Percentiles rank a stretch among this genome's conserved stretches.
phyloP scores from a whole-genome alignment of 1,284 basidiomycete species.

The Apiotrichum laibachii region DNA sequence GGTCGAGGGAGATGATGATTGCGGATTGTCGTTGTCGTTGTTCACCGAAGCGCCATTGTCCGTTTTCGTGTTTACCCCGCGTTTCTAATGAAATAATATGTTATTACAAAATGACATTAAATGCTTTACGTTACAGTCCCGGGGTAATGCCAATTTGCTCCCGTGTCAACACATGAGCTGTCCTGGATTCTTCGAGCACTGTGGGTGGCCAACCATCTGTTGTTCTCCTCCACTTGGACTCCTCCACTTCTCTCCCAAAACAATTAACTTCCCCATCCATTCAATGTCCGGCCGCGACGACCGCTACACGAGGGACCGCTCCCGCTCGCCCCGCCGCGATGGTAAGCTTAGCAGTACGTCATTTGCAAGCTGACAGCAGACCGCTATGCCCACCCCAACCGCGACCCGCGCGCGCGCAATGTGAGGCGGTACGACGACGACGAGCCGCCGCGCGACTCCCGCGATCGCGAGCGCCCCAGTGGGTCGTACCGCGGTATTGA shows the following conservation, averaged over 20 bases:
- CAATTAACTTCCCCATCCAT: not conserved
- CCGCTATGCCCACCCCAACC: not conserved
- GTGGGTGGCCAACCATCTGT: no score
- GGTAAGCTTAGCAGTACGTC: not conserved
- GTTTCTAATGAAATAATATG: not conserved
- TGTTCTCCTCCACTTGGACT: not conserved
- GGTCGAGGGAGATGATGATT: not conserved
- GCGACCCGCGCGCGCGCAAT: not conserved
- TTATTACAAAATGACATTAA: not conserved
- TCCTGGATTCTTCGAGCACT: not conserved
- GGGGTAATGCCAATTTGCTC: not conserved
- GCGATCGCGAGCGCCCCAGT: not conserved
- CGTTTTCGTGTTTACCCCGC: not conserved
- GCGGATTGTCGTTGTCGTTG: not conserved
- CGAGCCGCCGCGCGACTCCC: not conserved
- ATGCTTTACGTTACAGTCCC: not conserved
- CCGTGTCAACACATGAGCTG: not conserved
- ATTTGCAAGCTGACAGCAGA: not conserved
- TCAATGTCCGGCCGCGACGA: slow-evolving; percentile 7
- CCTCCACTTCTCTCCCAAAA: not conserved
- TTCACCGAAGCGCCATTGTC: not conserved
- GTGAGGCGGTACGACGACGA: slow-evolving; percentile 3
- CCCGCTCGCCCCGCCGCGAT: slow-evolving; percentile 4
- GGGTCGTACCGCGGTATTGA: not conserved
- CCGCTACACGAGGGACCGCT: not conserved